phyloP scores from a whole-genome alignment of 2,329 filamentous ascomycete genomes.

The Neonectria coccinea region DNA sequence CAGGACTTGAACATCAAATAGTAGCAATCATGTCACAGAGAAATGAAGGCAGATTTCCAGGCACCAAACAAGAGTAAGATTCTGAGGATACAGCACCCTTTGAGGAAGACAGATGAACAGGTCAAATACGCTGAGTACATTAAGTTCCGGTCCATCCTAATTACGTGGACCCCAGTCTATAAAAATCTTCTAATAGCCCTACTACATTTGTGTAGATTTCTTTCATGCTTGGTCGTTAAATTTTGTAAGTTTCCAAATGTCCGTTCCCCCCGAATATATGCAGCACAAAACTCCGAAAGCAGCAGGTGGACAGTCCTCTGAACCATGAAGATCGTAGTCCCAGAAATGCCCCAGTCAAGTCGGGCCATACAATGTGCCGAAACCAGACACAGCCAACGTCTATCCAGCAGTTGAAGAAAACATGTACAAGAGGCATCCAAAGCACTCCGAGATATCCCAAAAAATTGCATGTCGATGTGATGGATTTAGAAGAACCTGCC shows the following conservation, averaged over 20 bases:
- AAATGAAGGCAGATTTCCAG: too few relatives aligned
- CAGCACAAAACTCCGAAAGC: constrained; percentile 2
- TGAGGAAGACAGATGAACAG: constrained; percentile 12
- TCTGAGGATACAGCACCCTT: background rate
- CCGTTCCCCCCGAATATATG: constrained; percentile 26
- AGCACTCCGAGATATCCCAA: constrained; percentile 17
- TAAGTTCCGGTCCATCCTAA: constrained; percentile 36
- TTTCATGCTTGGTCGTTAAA: constrained; percentile 47
- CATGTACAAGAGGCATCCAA: constrained; percentile 27
- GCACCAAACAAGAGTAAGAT: too few relatives aligned
- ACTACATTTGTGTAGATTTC: constrained; percentile 45
- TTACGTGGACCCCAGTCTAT: constrained; percentile 43
- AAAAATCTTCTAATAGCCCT: constrained; percentile 38
- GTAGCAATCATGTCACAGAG: too few relatives aligned
- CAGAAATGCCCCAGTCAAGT: background rate
- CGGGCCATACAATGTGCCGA: constrained; percentile 9
- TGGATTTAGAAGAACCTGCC: constrained; percentile 53
- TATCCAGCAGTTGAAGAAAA: constrained; percentile 15
- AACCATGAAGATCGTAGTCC: constrained; percentile 10
- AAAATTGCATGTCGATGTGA: constrained; percentile 14
- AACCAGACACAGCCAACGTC: constrained; percentile 19
- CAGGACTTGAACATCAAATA: background rate
- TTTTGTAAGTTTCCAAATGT: constrained; percentile 29
- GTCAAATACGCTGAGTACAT: constrained; percentile 31
- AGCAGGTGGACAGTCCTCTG: background rate